Percentiles rank a stretch among this genome's conserved stretches.
phyloP scores from a whole-genome alignment of 2,329 filamentous ascomycete species.

The Hortaea werneckii region DNA sequence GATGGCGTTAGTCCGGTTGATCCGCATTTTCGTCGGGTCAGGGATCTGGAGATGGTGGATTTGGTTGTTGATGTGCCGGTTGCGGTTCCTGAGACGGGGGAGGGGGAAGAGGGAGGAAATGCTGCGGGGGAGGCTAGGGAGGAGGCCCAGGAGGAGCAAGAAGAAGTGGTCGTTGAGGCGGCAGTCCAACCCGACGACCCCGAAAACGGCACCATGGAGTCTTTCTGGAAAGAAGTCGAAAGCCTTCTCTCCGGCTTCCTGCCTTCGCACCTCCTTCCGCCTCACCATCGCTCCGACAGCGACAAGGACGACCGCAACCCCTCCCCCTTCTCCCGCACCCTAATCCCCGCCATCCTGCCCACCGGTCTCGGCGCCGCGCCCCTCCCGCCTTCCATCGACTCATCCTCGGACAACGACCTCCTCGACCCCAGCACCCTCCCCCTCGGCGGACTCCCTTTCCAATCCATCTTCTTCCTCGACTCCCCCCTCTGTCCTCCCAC shows the following conservation, averaged over 20 bases:
- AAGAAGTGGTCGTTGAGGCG: not conserved
- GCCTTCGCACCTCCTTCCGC: not conserved
- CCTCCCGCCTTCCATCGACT: constrained; percentile 39
- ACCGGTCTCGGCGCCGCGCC: constrained; percentile 57
- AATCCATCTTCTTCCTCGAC: constrained; percentile 54
- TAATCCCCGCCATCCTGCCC: constrained; percentile 43
- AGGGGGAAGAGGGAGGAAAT: too few species aligned
- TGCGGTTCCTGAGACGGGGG: not conserved
- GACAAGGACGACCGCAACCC: not conserved
- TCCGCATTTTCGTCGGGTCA: constrained; percentile 70
- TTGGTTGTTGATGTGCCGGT: constrained; percentile 50
- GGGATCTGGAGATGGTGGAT: constrained; percentile 64
- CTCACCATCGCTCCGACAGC: not conserved
- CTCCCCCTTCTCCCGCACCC: constrained; percentile 20
- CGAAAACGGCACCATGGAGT: constrained; percentile 29
- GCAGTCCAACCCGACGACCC: constrained; percentile 2
- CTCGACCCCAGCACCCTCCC: constrained; percentile 37
- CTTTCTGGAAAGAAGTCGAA: constrained; percentile 41
- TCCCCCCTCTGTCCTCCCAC: constrained; percentile 53
- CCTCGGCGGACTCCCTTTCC: constrained; percentile 32
- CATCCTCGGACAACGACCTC: constrained; percentile 7
- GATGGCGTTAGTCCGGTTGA: constrained; percentile 64
- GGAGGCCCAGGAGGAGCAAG: too few species aligned
- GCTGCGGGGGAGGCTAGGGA: too few species aligned
- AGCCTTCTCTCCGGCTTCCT: constrained; percentile 20